Conservation (phyloP, 2,329 filamentous ascomycete genomes). For the Alternaria viburni region DNA sequence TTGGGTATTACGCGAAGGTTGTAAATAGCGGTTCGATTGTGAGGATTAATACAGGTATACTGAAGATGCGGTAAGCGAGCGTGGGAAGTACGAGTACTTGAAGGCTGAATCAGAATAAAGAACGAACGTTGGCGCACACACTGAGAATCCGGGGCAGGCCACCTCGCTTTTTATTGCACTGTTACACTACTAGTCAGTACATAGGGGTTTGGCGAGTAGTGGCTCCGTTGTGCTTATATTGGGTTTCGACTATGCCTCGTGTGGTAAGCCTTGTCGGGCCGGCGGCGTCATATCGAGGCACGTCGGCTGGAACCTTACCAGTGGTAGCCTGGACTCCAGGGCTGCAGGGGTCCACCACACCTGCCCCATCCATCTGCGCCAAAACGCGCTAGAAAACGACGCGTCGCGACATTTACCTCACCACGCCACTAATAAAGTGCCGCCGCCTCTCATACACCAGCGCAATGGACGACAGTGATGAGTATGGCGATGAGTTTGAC, state of each 20-base stretch:
- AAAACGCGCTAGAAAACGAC: slow-evolving; percentile 35
- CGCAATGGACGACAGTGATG: slow-evolving; percentile 53
- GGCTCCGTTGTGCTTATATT: slow-evolving; percentile 13
- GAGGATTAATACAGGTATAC: slow-evolving; percentile 26
- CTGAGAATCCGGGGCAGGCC: slow-evolving; percentile 12
- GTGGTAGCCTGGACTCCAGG: slow-evolving; percentile 23
- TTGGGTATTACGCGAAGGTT: slow-evolving; percentile 9
- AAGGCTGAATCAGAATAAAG: slow-evolving; percentile 17
- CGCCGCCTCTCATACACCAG: slow-evolving; percentile 17
- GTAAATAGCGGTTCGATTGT: background rate
- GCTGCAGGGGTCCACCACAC: slow-evolving; percentile 23
- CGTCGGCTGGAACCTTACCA: slow-evolving; percentile 22
- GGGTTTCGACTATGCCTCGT: slow-evolving; percentile 7
- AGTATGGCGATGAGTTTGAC: slow-evolving; percentile 68
- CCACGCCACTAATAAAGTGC: slow-evolving; percentile 21
- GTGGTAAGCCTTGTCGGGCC: slow-evolving; percentile 9
- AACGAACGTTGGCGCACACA: slow-evolving; percentile 26
- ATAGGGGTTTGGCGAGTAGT: slow-evolving; percentile 13
- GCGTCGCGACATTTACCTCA: slow-evolving; percentile 25
- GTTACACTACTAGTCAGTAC: slow-evolving; percentile 5
- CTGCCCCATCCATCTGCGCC: slow-evolving; percentile 23
- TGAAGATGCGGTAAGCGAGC: slow-evolving; percentile 22
- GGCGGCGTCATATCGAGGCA: slow-evolving; percentile 16
- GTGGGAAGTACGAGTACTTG: slow-evolving; percentile 17
- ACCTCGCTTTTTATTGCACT: slow-evolving; percentile 16